These are phyloP conservation scores for Sarocladiaceae sp. DNA, from an alignment of 2,329 filamentous ascomycete genomes.

Conservation along the genomic window DNA sequence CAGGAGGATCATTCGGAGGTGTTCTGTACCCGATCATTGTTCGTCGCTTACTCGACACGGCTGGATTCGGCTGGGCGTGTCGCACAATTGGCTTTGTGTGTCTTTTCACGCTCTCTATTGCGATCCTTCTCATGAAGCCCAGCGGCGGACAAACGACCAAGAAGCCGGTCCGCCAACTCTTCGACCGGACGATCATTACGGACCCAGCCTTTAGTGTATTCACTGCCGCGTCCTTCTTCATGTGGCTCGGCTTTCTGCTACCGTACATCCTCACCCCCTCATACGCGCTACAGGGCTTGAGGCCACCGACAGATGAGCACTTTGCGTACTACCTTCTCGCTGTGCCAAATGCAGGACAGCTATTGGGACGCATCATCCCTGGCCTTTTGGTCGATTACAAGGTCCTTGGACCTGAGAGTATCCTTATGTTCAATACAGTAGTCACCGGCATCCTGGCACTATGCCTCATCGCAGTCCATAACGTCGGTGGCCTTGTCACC, in stretches of 20 bases:
- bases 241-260: constrained; percentile 29
- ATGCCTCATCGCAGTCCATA: constrained; percentile 34
- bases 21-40: constrained; percentile 34
- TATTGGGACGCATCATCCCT: constrained; percentile 44
- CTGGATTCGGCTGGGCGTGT: constrained; percentile 31
- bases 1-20: constrained; percentile 36
- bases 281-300: constrained; percentile 34
- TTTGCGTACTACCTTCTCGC: constrained; percentile 43
- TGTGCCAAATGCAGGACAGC: constrained; percentile 45
- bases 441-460: constrained; percentile 31
- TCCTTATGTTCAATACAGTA: constrained; percentile 29
- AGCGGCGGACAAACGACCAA: constrained; percentile 14
- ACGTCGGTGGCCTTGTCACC: constrained; percentile 30
- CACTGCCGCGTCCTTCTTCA: constrained; percentile 27
- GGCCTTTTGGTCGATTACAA: constrained; percentile 35
- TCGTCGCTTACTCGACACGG: constrained; percentile 20
- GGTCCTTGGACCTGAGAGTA: constrained; percentile 34
- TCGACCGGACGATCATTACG: constrained; percentile 24
- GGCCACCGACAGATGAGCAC: constrained; percentile 16
- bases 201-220: constrained; percentile 26
- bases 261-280: constrained; percentile 41
- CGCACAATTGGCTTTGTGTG: constrained; percentile 30
- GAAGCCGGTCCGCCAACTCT: constrained; percentile 14
- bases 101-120: constrained; percentile 25
- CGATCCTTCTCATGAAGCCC: constrained; percentile 23